Evolutionary conservation across 2,329 filamentous ascomycete genomes (phyloP).

Genomic region (Ophiosphaerella korrae): DNA sequence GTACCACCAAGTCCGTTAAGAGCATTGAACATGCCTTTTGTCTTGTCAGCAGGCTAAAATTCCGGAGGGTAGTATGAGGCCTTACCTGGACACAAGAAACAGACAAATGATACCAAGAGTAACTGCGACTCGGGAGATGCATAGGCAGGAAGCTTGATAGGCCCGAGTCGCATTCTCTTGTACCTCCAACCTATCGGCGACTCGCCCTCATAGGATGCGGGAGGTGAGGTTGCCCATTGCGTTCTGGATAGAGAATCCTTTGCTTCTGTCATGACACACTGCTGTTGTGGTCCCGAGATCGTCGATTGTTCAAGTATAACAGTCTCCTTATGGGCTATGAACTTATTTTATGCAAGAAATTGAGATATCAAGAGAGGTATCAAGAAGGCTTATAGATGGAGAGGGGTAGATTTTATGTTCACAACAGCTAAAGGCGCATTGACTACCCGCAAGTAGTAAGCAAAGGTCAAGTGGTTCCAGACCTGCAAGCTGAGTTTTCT

Average conservation of each 20-base stretch:
- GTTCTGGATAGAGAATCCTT: neutral
- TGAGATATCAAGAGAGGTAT: too few species aligned
- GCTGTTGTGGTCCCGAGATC: too few species aligned
- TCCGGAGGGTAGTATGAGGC: neutral
- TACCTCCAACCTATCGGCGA: constrained; percentile 51
- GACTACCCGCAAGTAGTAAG: too few species aligned
- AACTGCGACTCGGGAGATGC: constrained; percentile 54
- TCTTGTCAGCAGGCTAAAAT: constrained; percentile 3
- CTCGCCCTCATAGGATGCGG: constrained; percentile 6
- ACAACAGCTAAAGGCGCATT: too few species aligned
- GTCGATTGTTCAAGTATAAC: too few species aligned
- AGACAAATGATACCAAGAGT: constrained; percentile 54
- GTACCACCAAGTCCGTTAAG: constrained; percentile 53
- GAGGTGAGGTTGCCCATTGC: neutral
- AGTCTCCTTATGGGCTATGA: too few species aligned
- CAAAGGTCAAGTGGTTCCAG: too few species aligned
- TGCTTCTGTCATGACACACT: too few species aligned
- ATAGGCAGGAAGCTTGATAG: constrained; percentile 50
- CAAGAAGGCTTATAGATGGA: too few species aligned
- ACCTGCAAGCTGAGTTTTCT: too few species aligned
- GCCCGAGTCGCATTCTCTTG: constrained; percentile 45
- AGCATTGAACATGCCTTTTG: constrained; percentile 54
- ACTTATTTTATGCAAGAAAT: too few species aligned
- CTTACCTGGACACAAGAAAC: constrained; percentile 54
- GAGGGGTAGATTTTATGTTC: too few species aligned